Base-by-base conservation (phyloP, 495 filamentous ascomycete species). In the Penicillium malachiteum region DNA sequence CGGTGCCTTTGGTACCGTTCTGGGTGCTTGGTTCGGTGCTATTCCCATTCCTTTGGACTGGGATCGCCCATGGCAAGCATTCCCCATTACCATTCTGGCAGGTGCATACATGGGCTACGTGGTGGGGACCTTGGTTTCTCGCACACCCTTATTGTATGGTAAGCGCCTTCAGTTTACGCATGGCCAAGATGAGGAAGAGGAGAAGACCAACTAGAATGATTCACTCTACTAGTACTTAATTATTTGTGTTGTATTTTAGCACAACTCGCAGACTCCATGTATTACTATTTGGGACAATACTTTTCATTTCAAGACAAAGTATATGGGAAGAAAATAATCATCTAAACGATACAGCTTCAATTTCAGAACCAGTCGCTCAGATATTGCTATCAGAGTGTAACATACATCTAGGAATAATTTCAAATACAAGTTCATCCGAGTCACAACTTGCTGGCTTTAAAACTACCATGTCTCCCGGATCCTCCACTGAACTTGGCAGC, bases 11-110 rank as follows among this genome's bases (percentile, higher is more conserved):
- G 81, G 78, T 8, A 71, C 76, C 5, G 61, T 73, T 10, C 66
- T 91, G 32, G 80, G 78, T 5, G 79, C 76, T 78, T 76, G 91
- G 89, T 59, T 92, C 77, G 54, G 79, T 76, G 60, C 69, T 82
- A 85, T 97, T 34, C 95, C 95, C 1, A 97, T 98, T 66, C 95
- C 94, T 16, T 74, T 98, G 57, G 94, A 97, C 69, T 97, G 92
- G 85, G 87, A 90, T 65, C 85, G 94, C 17, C 92, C 96, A 59
- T 98, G 94, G 94, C 94, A 98, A 80, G 90, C 88, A 68, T 98
- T 91, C 86, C 94, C 94, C 3, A 88, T 97, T 33, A 97, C 94
- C 0, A 89, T 98, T 50, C 65, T 92, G 2, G 78, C 78, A 0
- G 89, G 89, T 8, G 84, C 83, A 10, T 91, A 90, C 72, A 61